phyloP scores from a whole-genome alignment of 164 flowering plant genomes.

The Kalanchoe fedtschenkoi region DNA sequence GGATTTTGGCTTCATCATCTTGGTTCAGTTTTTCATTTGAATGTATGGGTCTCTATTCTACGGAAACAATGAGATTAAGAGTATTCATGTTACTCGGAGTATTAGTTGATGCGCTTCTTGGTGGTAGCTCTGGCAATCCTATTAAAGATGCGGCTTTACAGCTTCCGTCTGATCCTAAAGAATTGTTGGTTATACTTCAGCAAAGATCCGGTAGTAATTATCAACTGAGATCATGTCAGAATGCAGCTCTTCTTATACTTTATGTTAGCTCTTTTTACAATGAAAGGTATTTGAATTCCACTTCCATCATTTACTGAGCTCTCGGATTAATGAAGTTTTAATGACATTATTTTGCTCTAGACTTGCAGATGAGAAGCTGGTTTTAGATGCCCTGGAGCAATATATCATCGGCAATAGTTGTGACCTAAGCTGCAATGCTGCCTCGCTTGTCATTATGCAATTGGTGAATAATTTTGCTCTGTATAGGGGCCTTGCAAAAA shows the following conservation, averaged over 20 bases:
- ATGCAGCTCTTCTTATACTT: conserved; percentile 56
- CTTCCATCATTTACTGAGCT: conserved; percentile 7
- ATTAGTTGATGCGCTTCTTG: conserved; percentile 47
- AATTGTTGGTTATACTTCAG: conserved; percentile 70
- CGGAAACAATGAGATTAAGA: conserved; percentile 60
- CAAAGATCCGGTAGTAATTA: conserved; percentile 46
- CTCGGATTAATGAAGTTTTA: background rate
- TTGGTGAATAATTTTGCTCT: conserved; percentile 65
- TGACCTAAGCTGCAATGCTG: conserved; percentile 17
- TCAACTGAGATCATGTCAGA: conserved; percentile 55
- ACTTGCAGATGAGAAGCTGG: conserved; percentile 75
- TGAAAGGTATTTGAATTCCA: conserved; percentile 46
- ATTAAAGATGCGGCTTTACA: conserved; percentile 54
- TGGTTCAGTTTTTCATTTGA: conserved; percentile 78
- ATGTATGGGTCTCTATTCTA: conserved; percentile 67
- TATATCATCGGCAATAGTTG: conserved; percentile 59
- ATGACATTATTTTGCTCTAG: conserved; percentile 21
- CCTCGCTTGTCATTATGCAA: conserved; percentile 20
- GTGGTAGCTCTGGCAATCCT: conserved; percentile 49
- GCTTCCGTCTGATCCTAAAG: conserved; percentile 85
- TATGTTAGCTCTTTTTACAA: conserved; percentile 54
- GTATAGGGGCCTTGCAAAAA: conserved; percentile 39
- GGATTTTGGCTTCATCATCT: conserved; percentile 42
- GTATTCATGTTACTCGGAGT: conserved; percentile 65
- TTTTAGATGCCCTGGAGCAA: conserved; percentile 79